Conservation (phyloP, 768 basidiomycete species). For the Naganishia vishniacii region DNA sequence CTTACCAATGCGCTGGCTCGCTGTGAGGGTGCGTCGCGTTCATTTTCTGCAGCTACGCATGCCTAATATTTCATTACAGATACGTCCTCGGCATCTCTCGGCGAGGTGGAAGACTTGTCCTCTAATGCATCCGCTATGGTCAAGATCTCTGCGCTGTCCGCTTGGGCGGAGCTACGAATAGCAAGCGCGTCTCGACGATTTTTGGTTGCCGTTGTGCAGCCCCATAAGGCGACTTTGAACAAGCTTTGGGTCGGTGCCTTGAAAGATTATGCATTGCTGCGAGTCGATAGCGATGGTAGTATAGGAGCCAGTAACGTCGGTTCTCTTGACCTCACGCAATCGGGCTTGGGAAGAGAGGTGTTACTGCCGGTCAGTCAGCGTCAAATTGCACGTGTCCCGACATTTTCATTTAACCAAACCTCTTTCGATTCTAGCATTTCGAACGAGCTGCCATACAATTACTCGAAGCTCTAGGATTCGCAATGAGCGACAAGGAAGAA, state of each 20-base stretch:
- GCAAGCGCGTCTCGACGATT: slow-evolving; percentile 69
- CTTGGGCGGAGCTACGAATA: slow-evolving; percentile 89
- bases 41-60: neutral
- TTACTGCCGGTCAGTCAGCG: slow-evolving; percentile 68
- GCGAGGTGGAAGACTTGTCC: slow-evolving; percentile 77
- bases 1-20: slow-evolving; percentile 82
- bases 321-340: slow-evolving; percentile 69
- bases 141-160: slow-evolving; percentile 81
- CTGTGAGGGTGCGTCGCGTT: slow-evolving; percentile 62
- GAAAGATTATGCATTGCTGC: slow-evolving; percentile 84
- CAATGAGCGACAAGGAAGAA: slow-evolving; percentile 72
- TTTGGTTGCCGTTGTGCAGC: slow-evolving; percentile 71
- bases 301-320: slow-evolving; percentile 51
- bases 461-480: slow-evolving; percentile 53
- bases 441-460: slow-evolving; percentile 66
- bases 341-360: slow-evolving; percentile 83
- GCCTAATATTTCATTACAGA: neutral
- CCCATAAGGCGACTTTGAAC: slow-evolving; percentile 67
- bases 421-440: slow-evolving; percentile 59
- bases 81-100: slow-evolving; percentile 55
- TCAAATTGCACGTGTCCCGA: neutral
- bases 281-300: slow-evolving; percentile 69
- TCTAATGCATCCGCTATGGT: slow-evolving; percentile 95
- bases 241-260: slow-evolving; percentile 82
- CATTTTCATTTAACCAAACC: neutral